Percentiles rank a stretch among this genome's conserved stretches.
Conservation (phyloP, 2,329 filamentous ascomycete species). For the Gaeumannomyces sp. region DNA sequence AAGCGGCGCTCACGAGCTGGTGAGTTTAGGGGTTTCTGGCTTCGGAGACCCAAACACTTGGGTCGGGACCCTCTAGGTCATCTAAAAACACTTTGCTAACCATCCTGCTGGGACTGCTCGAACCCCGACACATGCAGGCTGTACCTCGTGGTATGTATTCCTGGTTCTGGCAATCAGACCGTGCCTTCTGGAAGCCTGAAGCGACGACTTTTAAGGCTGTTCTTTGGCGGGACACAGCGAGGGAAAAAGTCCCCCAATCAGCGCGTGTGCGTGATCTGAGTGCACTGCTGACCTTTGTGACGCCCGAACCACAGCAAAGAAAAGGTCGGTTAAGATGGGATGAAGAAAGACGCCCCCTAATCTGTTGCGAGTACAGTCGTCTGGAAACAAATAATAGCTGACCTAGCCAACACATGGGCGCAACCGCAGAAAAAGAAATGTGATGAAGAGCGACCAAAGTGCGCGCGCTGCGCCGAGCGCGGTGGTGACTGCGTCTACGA, state of each 20-base stretch:
- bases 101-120: not conserved
- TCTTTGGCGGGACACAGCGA: not conserved
- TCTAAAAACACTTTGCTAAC: not conserved
- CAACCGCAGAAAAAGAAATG: constrained; percentile 47
- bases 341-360: too few relatives aligned
- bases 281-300: not conserved
- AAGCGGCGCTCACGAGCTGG: constrained; percentile 50
- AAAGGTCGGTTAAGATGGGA: constrained; percentile 33
- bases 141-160: constrained; percentile 39
- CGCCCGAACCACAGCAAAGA: constrained; percentile 34
- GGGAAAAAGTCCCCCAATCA: not conserved
- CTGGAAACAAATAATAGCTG: not conserved
- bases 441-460: constrained; percentile 43
- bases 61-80: too few relatives aligned
- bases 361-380: too few relatives aligned
- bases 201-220: not conserved
- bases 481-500: constrained; percentile 44
- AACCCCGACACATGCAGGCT: constrained; percentile 27
- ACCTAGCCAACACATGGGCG: not conserved
- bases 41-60: not conserved
- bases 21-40: constrained; percentile 26
- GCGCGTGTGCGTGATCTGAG: not conserved
- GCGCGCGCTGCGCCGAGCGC: constrained; percentile 42
- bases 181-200: not conserved
- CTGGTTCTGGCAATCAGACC: not conserved